These are phyloP conservation scores for Penicillium brevicompactum DNA, from an alignment of 2,329 filamentous ascomycete genomes.

Conservation along the genomic window DNA sequence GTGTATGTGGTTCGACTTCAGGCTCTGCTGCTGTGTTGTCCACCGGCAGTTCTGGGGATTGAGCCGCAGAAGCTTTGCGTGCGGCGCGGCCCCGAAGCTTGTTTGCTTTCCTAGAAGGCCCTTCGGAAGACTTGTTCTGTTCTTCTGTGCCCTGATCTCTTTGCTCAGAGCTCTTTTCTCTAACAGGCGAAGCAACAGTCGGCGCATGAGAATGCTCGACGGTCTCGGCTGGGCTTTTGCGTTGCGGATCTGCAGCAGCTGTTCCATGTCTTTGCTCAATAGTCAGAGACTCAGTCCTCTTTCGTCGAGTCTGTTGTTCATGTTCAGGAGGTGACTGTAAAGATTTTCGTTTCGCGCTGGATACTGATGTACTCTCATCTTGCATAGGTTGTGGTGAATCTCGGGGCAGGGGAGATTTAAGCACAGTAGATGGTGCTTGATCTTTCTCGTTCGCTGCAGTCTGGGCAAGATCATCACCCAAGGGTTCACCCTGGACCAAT, in stretches of 20 bases:
- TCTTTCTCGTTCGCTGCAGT: not conserved
- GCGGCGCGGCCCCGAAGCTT: not conserved
- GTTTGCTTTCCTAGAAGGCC: not conserved
- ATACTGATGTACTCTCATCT: not conserved
- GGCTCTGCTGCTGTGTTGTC: not conserved
- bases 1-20: not conserved
- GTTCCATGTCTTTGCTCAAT: not conserved
- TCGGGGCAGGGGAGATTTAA: not conserved
- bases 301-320: not conserved
- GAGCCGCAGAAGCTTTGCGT: not conserved
- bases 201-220: not conserved
- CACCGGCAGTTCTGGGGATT: not conserved
- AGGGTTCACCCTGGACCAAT: not conserved
- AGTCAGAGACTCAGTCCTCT: not conserved
- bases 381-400: not conserved
- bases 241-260: not conserved
- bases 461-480: not conserved
- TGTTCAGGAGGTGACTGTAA: slow-evolving; percentile 4
- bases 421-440: not conserved
- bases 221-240: not conserved
- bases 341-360: slow-evolving; percentile 2
- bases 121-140: not conserved
- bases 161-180: not conserved
- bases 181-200: not conserved
- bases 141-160: not conserved